Evolutionary conservation across 306 rosid species (phyloP), one percentile per base, ranked within the genome.

Genomic region (Ormosia emarginata): DNA sequence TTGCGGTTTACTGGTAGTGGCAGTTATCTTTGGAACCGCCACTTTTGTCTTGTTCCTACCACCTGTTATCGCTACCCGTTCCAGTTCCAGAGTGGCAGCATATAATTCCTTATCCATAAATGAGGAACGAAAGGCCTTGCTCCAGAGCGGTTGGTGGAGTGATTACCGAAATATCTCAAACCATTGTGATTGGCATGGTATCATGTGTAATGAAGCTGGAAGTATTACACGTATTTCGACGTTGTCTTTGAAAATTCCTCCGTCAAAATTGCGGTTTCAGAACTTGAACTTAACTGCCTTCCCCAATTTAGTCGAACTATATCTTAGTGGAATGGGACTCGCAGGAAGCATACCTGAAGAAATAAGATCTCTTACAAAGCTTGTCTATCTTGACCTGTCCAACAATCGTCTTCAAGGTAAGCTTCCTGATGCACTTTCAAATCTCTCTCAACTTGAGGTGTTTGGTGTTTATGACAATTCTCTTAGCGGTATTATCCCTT

Each of bases 311-410:
- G 68, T 53, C 3, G 33, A 3, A 67, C 18, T 78, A 4, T 36
- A 78, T 3, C 82, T 78, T n/a, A 29, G 36, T 67, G 55, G 30
- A 0, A 18, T n/a, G 10, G 44, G 12, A 66, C 82, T 78, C 37
- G 12, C 14, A 13, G 75, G 75, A 37, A 67, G 6, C 15, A 78
- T 78, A 10, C 82, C 67, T 0, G 2, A 0, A 1, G 53, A 78
- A 53, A 66, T 67, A 53, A 14, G 75, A 12, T 12, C 55, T 18
- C 75, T 78, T 40, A 30, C 18, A 13, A 78, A 17, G 67, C 82
- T 78, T 55, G 3, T n/a, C 3, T 10, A 78, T 67, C 75, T 78
- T 50, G 44, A 78, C 9, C 13, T 78, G 30, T 78, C 82, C 17
- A 66, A 11, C 24, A 78, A 53, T 14, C 13, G 40, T 52, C 75